Conservation (phyloP, 2,329 filamentous ascomycete genomes). For the Fusarium avenaceum region DNA sequence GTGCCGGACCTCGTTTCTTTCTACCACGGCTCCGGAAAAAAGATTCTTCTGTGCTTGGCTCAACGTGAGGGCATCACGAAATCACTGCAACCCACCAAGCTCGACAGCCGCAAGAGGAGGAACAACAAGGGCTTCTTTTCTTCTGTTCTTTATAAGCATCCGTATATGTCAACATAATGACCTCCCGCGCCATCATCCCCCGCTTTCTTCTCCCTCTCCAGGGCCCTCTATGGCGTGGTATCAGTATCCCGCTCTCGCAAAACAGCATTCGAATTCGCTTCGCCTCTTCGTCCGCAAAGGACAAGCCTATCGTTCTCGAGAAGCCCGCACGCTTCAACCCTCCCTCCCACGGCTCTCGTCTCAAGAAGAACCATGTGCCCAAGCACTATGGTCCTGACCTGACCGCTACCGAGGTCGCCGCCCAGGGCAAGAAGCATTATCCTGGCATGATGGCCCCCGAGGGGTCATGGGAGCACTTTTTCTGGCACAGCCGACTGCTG, state of each 20-base stretch:
- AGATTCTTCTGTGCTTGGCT: constrained; percentile 39
- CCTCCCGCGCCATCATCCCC: constrained; percentile 69
- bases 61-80: constrained; percentile 42
- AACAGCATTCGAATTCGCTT: constrained; percentile 54
- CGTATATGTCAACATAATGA: constrained; percentile 51
- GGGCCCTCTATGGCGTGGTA: constrained; percentile 67
- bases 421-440: constrained; percentile 79
- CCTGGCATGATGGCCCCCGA: constrained; percentile 90
- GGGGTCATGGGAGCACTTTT: constrained; percentile 86
- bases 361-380: constrained; percentile 68
- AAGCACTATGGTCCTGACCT: constrained; percentile 82
- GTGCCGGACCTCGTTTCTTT: constrained; percentile 24
- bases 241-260: constrained; percentile 54
- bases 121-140: not conserved
- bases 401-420: constrained; percentile 73
- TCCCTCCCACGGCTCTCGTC: constrained; percentile 84
- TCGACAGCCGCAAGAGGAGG: constrained; percentile 21
- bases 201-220: constrained; percentile 77
- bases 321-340: constrained; percentile 92
- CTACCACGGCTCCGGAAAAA: constrained; percentile 42
- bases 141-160: not conserved
- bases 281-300: constrained; percentile 49
- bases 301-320: constrained; percentile 79
- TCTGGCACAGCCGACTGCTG: constrained; percentile 80
- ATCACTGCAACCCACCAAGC: constrained; percentile 24